Evolutionary conservation across 257 asterid genomes (phyloP), one percentile per base, ranked within the genome.

Genomic region (Thymus mandschuricus): DNA sequence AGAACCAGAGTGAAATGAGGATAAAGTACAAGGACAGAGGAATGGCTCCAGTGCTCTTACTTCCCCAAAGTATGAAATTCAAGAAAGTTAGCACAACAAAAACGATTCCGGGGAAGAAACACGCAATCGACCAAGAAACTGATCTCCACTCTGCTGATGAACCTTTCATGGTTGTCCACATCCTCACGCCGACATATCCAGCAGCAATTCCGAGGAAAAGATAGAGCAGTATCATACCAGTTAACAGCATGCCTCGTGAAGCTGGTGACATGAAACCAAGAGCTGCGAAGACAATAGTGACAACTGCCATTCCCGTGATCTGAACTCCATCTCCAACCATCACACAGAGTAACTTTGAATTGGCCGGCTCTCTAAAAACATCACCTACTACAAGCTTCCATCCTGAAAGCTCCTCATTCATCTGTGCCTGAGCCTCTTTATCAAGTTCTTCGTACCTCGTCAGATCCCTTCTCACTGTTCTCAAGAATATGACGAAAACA

Each of bases 361-460:
- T 83, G 67, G 65, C 78, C 48, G 97, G 97, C 68, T 88, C 96
- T 73, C 97, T 85, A 72, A 88, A 90, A 5, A 90, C 97, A 70
- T 90, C 97, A 69, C 96, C 97, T 2, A 90, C 96, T 69, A 90
- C 97, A 68, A 90, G 96, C 77, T 90, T 88, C 97, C 97, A 88
- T 40, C 97, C 97, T 0, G 97, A 88, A 74, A 90, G 92, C 78
- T 90, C 97, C 81, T 90, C 96, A 15, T 90, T 88, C 93, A 90
- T 88, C 82, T 90, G 93, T 3, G 97, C 93, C 73, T 90, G 97
- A 38, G 96, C 88, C 79, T 86, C 96, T 80, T 88, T 90, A 69
- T 90, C 96, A 80, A 90, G 66, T 75, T 90, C 97, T 78, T 90
- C 96, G 34, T 90, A 90, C 86, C 91, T 88, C 6, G 96, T 86